Evolutionary conservation across 805 yeast genomes (phyloP), one percentile per base, ranked within the genome.

Genomic region (Pichia heedii): DNA sequence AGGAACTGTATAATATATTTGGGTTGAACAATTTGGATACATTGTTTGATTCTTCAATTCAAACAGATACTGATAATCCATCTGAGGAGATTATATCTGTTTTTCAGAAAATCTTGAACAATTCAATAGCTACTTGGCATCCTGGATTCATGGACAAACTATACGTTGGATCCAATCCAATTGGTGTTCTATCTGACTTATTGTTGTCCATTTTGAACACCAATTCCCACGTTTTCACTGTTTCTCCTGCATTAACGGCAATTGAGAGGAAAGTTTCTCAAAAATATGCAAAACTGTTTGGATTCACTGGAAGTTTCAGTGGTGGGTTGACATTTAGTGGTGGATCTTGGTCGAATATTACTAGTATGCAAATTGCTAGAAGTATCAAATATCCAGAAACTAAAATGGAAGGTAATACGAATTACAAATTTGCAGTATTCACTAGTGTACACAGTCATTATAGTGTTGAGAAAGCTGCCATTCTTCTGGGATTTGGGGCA

Each of bases 291-390:
- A 56, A 62, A 36, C 49, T 80, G 54, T 84, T 82, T 61, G 79
- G 84, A 0, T 83, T 71, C 53, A 50, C 51, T 21, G 73, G 72
- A 6, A 64, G 64, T 3, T 65, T 67, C 27, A 75, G 89, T 37
- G 95, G 95, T 22, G 95, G 95, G 0, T 65, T 86, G 51, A 86
- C 95, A 0, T 83, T 85, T 57, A 74, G 87, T 19, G 95, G 95
- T 18, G 95, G 95, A 0, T 81, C 90, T 5, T 85, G 88, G 80
- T 83, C 94, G 8, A 85, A 85, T 60, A 73, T 82, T 42, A 85
- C 93, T 3, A 75, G 85, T 45, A 55, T 86, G 63, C 89, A 84
- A 49, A 77, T 80, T 56, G 95, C 95, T 0, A 67, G 94, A 52
- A 69, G 82, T 35, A 62, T 71, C 33, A 59, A 71, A 47, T 81